Percentiles rank a stretch among this genome's conserved stretches.
Conservation (phyloP, 2,329 filamentous ascomycete genomes). For the Scytalidium lignicola region DNA sequence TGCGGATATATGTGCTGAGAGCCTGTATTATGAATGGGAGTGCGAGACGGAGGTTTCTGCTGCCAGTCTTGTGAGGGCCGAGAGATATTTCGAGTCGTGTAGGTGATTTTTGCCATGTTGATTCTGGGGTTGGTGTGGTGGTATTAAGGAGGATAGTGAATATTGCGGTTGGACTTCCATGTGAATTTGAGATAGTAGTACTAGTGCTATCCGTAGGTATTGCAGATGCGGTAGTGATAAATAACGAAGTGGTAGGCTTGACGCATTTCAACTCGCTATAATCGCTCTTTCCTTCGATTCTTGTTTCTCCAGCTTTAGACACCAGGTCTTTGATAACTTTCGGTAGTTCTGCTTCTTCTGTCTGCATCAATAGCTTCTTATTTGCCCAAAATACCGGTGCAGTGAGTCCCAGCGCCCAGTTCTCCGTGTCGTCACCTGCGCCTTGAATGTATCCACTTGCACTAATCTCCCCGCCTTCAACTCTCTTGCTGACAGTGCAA, state of each 20-base stretch:
- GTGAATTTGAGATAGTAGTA: not conserved
- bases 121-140: not conserved
- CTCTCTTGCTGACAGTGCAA: constrained; percentile 75
- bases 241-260: constrained; percentile 23
- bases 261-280: constrained; percentile 10
- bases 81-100: constrained; percentile 54
- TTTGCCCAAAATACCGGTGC: constrained; percentile 76
- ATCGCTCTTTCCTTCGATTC: constrained; percentile 30
- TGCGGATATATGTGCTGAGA: not conserved
- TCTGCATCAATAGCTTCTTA: constrained; percentile 50
- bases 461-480: constrained; percentile 62
- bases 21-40: constrained; percentile 40
- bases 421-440: constrained; percentile 90
- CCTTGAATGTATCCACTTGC: constrained; percentile 85
- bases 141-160: not conserved
- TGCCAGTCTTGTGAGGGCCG: constrained; percentile 69
- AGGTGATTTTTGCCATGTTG: constrained; percentile 31
- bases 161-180: not conserved
- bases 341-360: constrained; percentile 60
- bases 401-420: constrained; percentile 81
- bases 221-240: constrained; percentile 16
- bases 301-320: constrained; percentile 7
- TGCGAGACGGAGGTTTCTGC: constrained; percentile 72
- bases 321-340: constrained; percentile 44
- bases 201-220: constrained; percentile 1